These are phyloP conservation scores for Fraxinus velutina DNA, from an alignment of 305 asterid species.

Conservation along the genomic window DNA sequence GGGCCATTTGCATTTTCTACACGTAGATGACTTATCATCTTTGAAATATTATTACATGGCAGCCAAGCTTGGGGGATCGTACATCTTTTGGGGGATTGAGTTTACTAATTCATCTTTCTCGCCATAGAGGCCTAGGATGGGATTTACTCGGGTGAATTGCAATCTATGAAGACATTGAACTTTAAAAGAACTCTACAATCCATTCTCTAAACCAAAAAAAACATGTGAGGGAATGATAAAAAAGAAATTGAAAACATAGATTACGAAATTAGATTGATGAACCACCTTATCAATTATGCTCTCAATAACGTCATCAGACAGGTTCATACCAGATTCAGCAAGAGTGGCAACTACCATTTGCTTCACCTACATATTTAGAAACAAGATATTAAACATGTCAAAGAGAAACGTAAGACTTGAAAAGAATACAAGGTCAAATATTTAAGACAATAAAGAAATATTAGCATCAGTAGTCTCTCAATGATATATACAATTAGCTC, in stretches of 20 bases:
- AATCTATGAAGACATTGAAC: neutral
- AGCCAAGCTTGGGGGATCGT: constrained; percentile 5
- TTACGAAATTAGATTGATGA: constrained; percentile 2
- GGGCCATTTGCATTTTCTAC: constrained; percentile 1
- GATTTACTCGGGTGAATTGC: neutral
- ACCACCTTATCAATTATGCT: constrained; percentile 94
- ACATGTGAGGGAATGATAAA: neutral
- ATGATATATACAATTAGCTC: neutral
- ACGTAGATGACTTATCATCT: neutral
- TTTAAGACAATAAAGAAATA: neutral
- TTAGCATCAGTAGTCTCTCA: neutral
- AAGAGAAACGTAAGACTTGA: neutral
- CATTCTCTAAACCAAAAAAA: neutral
- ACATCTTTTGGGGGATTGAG: neutral
- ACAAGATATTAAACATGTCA: constrained; percentile 15
- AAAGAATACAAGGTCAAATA: neutral
- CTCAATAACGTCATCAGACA: constrained; percentile 93
- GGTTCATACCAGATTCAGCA: constrained; percentile 98
- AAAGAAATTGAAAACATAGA: neutral
- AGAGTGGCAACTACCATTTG: constrained; percentile 99
- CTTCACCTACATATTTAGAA: constrained; percentile 60
- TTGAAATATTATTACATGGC: neutral
- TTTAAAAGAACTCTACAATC: neutral
- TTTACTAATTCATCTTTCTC: neutral
- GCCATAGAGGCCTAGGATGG: neutral